Base-by-base conservation (phyloP, 441 rosid genomes). In the Populus tomentosa region DNA sequence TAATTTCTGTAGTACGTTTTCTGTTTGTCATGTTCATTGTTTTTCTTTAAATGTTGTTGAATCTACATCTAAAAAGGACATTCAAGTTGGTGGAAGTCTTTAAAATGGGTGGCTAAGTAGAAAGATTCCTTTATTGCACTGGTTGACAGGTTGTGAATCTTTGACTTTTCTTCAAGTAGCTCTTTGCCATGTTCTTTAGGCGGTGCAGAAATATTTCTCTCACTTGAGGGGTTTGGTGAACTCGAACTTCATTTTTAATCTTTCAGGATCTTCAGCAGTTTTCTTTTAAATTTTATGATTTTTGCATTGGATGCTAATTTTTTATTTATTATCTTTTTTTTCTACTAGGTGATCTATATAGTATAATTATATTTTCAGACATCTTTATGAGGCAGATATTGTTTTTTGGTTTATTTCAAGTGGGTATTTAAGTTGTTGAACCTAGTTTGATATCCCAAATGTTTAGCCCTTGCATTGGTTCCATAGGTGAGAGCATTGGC, bases 81-180 rank as follows among this genome's bases (percentile, higher is more conserved):
- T 66, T 75, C 75, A 65, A 79, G 79, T 78, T 83, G 80, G 24
- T 24, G 24, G 24, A 24, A 24, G 24, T 24, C 24, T 24, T 24
- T 24, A 24, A 24, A 24, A 24, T 24, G 24, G 72, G 69, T 80
- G 26, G 72, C 46, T 78, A 9, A 30, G 24, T 66, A 16, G 36
- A 13, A 4, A 30, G 32, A 13, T 75, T 62, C 79, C 40, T 10
- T 46, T 38, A 28, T 65, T 62, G 10, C 42, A 50, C 42, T 26
- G 32, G 67, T 72, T 82, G 14, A 33, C 69, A 38, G 77, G 71
- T 82, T 73, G 62, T 71, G 72, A 78, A 75, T 82, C 80, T 80
- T 80, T 80, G 75, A 82, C 77, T 33, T 42, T 32, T 65, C 69
- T 64, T 62, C 24, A 40, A 69, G 28, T 59, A 66, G 64, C 72